These are phyloP conservation scores for Thermomucor indicae-seudaticae DNA, from an alignment of 371 early-diverging fungal genomes.

Conservation along the genomic window DNA sequence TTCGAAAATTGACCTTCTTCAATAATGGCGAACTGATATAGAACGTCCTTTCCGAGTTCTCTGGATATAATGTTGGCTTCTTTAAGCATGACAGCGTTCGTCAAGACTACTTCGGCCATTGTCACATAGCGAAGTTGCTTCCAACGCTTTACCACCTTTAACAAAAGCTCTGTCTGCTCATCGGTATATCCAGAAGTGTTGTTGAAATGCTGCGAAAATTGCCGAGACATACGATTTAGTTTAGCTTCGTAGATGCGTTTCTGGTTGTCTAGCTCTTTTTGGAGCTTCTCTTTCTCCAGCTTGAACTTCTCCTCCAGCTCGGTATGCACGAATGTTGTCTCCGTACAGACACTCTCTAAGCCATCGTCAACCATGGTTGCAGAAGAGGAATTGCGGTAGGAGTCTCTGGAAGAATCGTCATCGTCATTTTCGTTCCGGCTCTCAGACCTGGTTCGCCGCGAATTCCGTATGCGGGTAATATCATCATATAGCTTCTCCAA, in stretches of 20 bases:
- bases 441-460: constrained; percentile 47
- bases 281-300: constrained; percentile 51
- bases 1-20: constrained; percentile 49
- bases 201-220: constrained; percentile 9
- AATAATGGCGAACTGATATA: constrained; percentile 78
- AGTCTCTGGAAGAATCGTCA: constrained; percentile 6
- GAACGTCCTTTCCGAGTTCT: constrained; percentile 72
- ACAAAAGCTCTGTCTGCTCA: constrained; percentile 13
- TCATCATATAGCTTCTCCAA: constrained; percentile 59
- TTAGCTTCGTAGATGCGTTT: constrained; percentile 57
- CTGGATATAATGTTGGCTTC: constrained; percentile 85
- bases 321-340: constrained; percentile 23
- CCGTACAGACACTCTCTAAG: constrained; percentile 37
- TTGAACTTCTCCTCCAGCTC: constrained; percentile 50
- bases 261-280: constrained; percentile 42
- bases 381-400: constrained; percentile 2
- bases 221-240: constrained; percentile 46
- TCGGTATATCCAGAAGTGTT: constrained; percentile 16
- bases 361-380: constrained; percentile 34
- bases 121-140: constrained; percentile 58
- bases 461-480: constrained; percentile 50
- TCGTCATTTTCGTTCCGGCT: constrained; percentile 21
- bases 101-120: constrained; percentile 71
- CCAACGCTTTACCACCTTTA: constrained; percentile 43
- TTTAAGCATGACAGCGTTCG: constrained; percentile 70